Evolutionary conservation across 176 grass and related monocot genomes (phyloP), one percentile per base, ranked within the genome.

Genomic region (Aegilops longissima): DNA sequence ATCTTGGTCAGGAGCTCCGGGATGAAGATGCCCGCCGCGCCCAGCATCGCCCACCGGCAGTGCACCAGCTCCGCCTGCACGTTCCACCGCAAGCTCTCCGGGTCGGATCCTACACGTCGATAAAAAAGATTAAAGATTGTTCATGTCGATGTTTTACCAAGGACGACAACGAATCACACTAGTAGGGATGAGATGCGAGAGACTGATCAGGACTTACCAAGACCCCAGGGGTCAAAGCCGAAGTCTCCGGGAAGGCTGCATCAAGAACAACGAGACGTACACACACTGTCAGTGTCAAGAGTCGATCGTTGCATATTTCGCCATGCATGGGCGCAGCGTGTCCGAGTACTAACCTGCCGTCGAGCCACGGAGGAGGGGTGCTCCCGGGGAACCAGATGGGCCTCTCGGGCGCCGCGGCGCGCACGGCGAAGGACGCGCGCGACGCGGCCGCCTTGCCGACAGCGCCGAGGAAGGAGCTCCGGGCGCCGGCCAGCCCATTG

Each of bases 321-420:
- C 8, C 65, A 71, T 17, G 77, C 40, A 20, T 21, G 56, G 6
- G 12, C 8, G 54, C 56, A 20, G 18, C 31, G 45, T 12, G 30
- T 82, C 42, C 39, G 52, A 31, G 42, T 35, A 83, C 79, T 4
- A 74, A 95, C 96, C 96, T 98, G 86, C 97, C 97, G 42, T 96
- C 94, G 72, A 99, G 94, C 97, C 97, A 96, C 86, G 92, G 85
- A 2, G 97, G 97, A 85, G 97, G 94, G 82, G 89, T 96, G 94
- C 97, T 99, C 54, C 97, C 97, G 8, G 94, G 94, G 89, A 99
- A 99, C 97, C 97, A 99, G 87, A 99, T 80, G 40, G 97, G 94
- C 78, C 97, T 91, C 63, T 96, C 83, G 33, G 92, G 44, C 0
- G 83, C 90, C 8, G 84, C 90, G 36, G 97, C 94, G 25, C 86